Conservation (phyloP, 129 eudicot genomes). For the Rutidosis leptorrhynchoides region DNA sequence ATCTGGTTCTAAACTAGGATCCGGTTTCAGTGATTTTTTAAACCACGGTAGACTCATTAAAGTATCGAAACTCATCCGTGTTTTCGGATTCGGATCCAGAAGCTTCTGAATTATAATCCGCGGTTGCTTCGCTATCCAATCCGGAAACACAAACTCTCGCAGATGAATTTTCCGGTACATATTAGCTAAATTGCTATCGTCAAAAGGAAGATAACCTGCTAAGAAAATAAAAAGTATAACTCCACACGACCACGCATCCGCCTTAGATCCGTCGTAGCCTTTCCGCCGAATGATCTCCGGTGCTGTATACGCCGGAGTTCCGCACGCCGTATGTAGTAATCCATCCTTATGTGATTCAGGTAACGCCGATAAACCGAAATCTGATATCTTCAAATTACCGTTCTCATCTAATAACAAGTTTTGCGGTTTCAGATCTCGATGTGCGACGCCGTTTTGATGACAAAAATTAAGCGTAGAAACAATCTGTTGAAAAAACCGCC, state of each 20-base stretch:
- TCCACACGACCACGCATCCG: conserved; percentile 95
- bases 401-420: conserved; percentile 47
- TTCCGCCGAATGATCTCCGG: conserved; percentile 42
- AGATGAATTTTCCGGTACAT: conserved; percentile 67
- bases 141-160: conserved; percentile 56
- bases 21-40: conserved; percentile 36
- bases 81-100: conserved; percentile 71
- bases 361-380: conserved; percentile 78
- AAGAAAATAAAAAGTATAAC: conserved; percentile 56
- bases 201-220: conserved; percentile 67
- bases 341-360: conserved; percentile 51
- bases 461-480: conserved; percentile 67
- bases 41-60: conserved; percentile 58
- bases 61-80: conserved; percentile 54
- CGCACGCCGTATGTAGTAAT: conserved; percentile 39
- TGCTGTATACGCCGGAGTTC: conserved; percentile 45
- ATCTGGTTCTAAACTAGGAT: conserved; percentile 8
- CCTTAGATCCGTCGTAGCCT: conserved; percentile 62
- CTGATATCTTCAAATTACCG: conserved; percentile 53
- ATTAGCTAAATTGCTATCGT: conserved; percentile 52
- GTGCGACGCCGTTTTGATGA: conserved; percentile 73
- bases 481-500: conserved; percentile 55
- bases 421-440: conserved; percentile 83
- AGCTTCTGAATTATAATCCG: conserved; percentile 47
- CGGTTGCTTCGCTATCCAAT: conserved; percentile 59